These are phyloP conservation scores for Keqinozyma sinolaborantium DNA, from an alignment of 1,139 yeast species.

Conservation along the genomic window DNA sequence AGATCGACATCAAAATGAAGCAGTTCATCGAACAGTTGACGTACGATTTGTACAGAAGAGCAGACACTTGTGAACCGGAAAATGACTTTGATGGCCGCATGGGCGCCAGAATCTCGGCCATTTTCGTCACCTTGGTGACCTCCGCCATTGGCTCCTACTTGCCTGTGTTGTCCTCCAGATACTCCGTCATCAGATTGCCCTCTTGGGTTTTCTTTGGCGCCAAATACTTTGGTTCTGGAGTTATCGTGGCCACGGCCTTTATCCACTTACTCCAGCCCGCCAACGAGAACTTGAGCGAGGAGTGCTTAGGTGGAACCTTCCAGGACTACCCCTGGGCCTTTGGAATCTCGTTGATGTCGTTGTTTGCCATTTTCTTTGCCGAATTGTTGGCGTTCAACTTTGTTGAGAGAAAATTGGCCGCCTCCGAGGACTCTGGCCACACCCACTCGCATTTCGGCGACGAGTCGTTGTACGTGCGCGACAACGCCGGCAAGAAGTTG, in stretches of 20 bases:
- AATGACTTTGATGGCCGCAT: conserved; percentile 37
- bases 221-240: conserved; percentile 90
- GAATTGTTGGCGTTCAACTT: conserved; percentile 55
- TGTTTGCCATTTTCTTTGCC: conserved; percentile 43
- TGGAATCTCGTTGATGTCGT: conserved; percentile 37
- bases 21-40: not conserved
- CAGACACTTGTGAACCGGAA: conserved; percentile 26
- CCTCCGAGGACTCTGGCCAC: conserved; percentile 22
- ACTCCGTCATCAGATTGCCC: conserved; percentile 53
- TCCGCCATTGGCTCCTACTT: conserved; percentile 58
- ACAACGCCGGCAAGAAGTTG: conserved; percentile 12
- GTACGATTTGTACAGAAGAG: conserved; percentile 14
- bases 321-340: conserved; percentile 40
- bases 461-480: conserved; percentile 24
- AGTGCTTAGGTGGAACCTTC: conserved; percentile 34
- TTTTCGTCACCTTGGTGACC: conserved; percentile 62
- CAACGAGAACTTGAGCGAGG: conserved; percentile 36
- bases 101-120: conserved; percentile 72
- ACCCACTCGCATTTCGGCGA: conserved; percentile 53
- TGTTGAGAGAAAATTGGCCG: conserved; percentile 35
- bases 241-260: conserved; percentile 84
- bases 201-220: conserved; percentile 65
- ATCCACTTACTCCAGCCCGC: conserved; percentile 85
- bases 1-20: not conserved
- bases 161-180: conserved; percentile 56